A percentile compares a stretch with the other conserved stretches of the same genome.
Conservation (phyloP, 352 stramenopile species). For the Phytophthora fragariae region DNA sequence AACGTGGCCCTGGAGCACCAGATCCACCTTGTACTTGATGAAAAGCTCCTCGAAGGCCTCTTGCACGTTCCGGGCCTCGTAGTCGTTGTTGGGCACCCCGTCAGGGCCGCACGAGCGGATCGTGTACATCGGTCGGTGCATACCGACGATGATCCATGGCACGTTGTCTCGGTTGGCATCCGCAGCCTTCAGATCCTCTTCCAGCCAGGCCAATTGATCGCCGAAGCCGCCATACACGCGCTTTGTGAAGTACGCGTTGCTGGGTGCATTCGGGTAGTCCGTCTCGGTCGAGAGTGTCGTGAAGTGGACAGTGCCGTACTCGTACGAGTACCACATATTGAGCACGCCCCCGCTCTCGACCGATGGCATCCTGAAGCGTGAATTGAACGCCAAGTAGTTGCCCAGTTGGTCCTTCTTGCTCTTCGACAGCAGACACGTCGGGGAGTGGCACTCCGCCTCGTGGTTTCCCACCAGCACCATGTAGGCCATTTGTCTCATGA, state of each 20-base stretch:
- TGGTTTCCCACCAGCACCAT: conserved; percentile 83
- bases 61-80: conserved; percentile 42
- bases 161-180: conserved; percentile 48
- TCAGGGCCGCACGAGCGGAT: conserved; percentile 30
- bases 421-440: conserved; percentile 35
- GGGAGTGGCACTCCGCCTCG: conserved; percentile 62
- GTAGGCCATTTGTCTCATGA: conserved; percentile 58
- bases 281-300: conserved; percentile 77
- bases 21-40: conserved; percentile 69
- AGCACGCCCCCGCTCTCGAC: conserved; percentile 39
- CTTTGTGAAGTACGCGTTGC: conserved; percentile 44
- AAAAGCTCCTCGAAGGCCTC: too few species aligned
- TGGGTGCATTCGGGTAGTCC: conserved; percentile 45
- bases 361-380: conserved; percentile 50
- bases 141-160: conserved; percentile 64
- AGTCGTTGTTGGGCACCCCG: conserved; percentile 22
- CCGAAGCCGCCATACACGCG: conserved; percentile 48
- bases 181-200: conserved; percentile 60
- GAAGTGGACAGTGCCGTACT: conserved; percentile 68
- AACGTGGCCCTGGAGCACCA: conserved; percentile 59
- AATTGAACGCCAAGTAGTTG: conserved; percentile 69
- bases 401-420: conserved; percentile 38
- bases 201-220: conserved; percentile 60
- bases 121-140: conserved; percentile 67
- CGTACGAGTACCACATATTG: conserved; percentile 60